Base-by-base conservation (phyloP, 2,329 filamentous ascomycete genomes). In the Pseudonectria foliicola region DNA sequence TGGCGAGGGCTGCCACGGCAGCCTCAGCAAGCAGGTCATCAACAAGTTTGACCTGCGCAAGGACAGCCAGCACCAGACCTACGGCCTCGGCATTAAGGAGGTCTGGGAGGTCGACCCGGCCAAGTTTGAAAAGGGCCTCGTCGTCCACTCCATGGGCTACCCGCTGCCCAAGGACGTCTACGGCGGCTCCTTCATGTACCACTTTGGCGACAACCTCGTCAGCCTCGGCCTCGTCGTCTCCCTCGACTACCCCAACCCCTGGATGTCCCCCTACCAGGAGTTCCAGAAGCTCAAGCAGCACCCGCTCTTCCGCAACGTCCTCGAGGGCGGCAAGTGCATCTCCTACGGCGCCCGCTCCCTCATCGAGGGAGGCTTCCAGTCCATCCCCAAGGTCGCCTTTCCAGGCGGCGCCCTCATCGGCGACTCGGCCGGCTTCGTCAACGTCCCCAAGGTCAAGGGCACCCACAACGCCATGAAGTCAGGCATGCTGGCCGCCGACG, bases 271-370 rank as follows among this genome's bases (percentile, higher is more conserved):
- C 0, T 98, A 96, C 58, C 77, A 80, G 38, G 92, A 98, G 60
- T 98, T 98, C 61, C 92, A 98, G 62, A 95, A 94, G 70, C 82
- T 98, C 71, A 98, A 98, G 73, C 84, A 90, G 50, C 92, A 98
- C 61, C 89, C 92, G n/a, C 66, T 93, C 32, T 96, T 93, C 70
- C 80, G 73, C 46, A 71, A 78, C 5, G 80, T 89, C 13, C 74
- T 98, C n/a, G 86, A 96, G 61, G 90, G 90, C 40, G 92, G 92
- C 47, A 95, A 94, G 67, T 96, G 92, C 61, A 88, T 98, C 46
- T 95, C 92, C 1, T 98, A 98, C 57, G 92, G 85, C 40, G 92
- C 92, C 6, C 79, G 92, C 39, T 85, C 90, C 3, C 72, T 98
- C 28, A 85, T 90, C 48, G 92, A 98, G 64, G 92, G 92, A 43